Conservation (phyloP, 768 basidiomycete species). For the Coprinopsis strossmayeri region DNA sequence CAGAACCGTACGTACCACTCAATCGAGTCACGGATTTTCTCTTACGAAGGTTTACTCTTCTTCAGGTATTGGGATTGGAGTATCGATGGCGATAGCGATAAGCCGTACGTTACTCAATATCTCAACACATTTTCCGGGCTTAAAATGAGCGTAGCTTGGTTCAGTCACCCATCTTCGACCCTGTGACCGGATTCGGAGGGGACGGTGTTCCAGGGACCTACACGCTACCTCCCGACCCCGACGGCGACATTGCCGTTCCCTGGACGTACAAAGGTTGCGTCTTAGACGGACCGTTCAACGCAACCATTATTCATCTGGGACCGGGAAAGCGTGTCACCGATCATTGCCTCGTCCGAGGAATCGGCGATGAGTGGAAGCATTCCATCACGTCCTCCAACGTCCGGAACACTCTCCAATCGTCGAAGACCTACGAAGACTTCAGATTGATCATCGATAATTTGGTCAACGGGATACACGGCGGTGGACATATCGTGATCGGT, state of each 20-base stretch:
- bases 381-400: not conserved
- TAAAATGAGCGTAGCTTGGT: not conserved
- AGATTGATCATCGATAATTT: slow-evolving; percentile 1
- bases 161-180: slow-evolving; percentile 8
- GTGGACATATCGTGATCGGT: slow-evolving; percentile 1
- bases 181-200: slow-evolving; percentile 8
- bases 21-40: too few relatives aligned
- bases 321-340: slow-evolving; percentile 2
- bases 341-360: slow-evolving; percentile 7
- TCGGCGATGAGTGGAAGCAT: not conserved
- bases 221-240: slow-evolving; percentile 7
- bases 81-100: not conserved
- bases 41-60: too few relatives aligned
- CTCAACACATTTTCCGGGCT: not conserved
- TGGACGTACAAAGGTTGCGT: slow-evolving; percentile 5
- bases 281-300: slow-evolving; percentile 7
- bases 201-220: slow-evolving; percentile 8
- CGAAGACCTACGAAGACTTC: slow-evolving; percentile 2
- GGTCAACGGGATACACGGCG: not conserved
- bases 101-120: not conserved
- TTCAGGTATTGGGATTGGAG: slow-evolving; percentile 11
- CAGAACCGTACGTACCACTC: slow-evolving; percentile 16
- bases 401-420: not conserved
- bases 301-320: slow-evolving; percentile 3
- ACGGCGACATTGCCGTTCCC: not conserved